Evolutionary conservation across 2,329 filamentous ascomycete species (phyloP).

Genomic region (Pseudogymnoascus sp.): DNA sequence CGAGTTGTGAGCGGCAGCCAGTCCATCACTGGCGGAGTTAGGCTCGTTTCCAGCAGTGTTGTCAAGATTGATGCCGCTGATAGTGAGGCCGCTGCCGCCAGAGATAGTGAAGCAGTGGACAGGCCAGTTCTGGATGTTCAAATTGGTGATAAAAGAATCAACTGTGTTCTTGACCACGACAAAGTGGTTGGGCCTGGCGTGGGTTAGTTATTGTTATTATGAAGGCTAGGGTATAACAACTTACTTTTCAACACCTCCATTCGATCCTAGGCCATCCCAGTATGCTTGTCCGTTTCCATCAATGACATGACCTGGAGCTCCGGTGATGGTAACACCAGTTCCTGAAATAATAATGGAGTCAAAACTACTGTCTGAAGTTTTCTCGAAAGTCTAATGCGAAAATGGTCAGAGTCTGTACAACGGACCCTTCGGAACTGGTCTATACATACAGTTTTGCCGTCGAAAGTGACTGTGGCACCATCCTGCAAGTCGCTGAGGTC

Average conservation of each 20-base stretch:
- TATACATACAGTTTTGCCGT: conserved; percentile 52
- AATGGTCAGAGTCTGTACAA: conserved; percentile 44
- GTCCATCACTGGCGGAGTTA: conserved; percentile 21
- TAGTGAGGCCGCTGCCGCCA: conserved; percentile 33
- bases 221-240: neutral
- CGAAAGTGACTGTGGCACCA: conserved; percentile 50
- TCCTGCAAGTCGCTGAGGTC: conserved; percentile 45
- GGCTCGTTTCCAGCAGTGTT: conserved; percentile 44
- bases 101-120: conserved; percentile 45
- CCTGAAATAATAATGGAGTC: conserved; percentile 43
- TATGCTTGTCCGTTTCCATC: conserved; percentile 48
- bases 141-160: conserved; percentile 38
- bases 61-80: conserved; percentile 47
- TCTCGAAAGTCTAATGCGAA: conserved; percentile 18
- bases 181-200: conserved; percentile 53
- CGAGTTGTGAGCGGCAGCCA: conserved; percentile 41
- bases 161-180: conserved; percentile 47
- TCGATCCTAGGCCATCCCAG: conserved; percentile 54
- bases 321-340: conserved; percentile 44
- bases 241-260: conserved; percentile 37
- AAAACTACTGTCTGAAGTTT: conserved; percentile 21
- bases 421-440: conserved; percentile 56
- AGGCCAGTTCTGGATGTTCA: conserved; percentile 47
- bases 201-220: neutral
- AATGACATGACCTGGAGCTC: conserved; percentile 43